Evolutionary conservation across 805 yeast genomes (phyloP), one percentile per base, ranked within the genome.

Genomic region (Candida mattraensis): DNA sequence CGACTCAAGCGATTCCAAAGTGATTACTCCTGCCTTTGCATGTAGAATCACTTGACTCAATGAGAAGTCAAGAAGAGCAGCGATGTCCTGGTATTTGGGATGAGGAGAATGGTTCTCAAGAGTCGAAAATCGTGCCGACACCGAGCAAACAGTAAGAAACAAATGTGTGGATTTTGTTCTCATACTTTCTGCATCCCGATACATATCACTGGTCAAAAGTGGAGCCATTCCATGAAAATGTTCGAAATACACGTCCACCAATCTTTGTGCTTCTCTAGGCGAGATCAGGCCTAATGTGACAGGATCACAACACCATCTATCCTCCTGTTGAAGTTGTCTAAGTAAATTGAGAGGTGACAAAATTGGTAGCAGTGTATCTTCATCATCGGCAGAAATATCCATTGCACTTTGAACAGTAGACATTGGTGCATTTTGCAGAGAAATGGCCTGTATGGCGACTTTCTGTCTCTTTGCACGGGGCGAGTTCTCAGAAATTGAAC

Each of bases 161-260:
- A 44, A 29, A 18, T 30, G 33, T 1, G 33, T 33, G 3, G 48
- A 44, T n/a, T 27, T 34, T n/a, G 24, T 15, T 7, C 48, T 28
- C 34, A 44, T 35, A 9, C n/a, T 14, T n/a, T 27, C 40, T 3
- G 44, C 48, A 30, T 44, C 28, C 5, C 33, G n/a, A 18, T 44
- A 42, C 5, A 44, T 30, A 22, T 37, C 37, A 24, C 24, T 28
- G 5, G 48, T 44, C 24, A 44, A 31, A 21, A 44, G 31, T 3
- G 48, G 48, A 12, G 48, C 48, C 44, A 38, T 44, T 18, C 23
- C 30, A 30, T 44, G 48, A 25, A 41, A 35, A 11, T 38, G 25
- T 14, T 41, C 43, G 18, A 44, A 44, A 24, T 44, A 44, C 7
- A 17, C 18, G 20, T 44, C 35, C 8, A 44, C 42, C 19, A 44